Conservation (phyloP, 306 rosid genomes). For the Casuarina cunninghamiana region DNA sequence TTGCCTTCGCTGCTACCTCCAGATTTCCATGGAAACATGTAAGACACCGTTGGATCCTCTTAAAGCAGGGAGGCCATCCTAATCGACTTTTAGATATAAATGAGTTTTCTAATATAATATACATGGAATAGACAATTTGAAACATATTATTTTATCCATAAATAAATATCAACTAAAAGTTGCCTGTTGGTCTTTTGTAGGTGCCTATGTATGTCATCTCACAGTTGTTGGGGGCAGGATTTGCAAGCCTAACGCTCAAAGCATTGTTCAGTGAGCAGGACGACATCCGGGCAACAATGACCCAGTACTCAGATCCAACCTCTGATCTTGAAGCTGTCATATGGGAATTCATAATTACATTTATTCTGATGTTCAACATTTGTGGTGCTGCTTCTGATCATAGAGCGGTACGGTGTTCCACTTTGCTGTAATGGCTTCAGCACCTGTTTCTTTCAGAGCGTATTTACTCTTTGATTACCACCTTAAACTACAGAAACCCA, state of each 20-base stretch:
- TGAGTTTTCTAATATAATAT: too few species aligned
- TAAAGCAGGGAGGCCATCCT: too few species aligned
- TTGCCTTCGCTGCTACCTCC: conserved; percentile 34
- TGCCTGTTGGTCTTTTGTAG: conserved; percentile 7
- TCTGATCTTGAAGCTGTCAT: conserved; percentile 29
- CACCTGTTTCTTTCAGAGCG: not conserved
- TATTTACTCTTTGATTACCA: not conserved
- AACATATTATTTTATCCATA: too few species aligned
- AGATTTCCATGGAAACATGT: conserved; percentile 39
- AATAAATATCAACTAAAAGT: too few species aligned
- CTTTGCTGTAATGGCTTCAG: not conserved
- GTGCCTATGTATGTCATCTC: conserved; percentile 40
- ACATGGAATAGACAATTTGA: too few species aligned
- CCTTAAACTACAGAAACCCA: too few species aligned
- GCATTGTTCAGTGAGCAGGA: conserved; percentile 22
- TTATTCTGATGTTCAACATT: conserved; percentile 43
- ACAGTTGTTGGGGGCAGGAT: conserved; percentile 21
- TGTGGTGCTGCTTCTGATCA: conserved; percentile 49
- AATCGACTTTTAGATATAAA: too few species aligned
- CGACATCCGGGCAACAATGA: conserved; percentile 27
- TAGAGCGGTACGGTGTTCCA: conserved; percentile 40
- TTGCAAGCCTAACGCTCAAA: conserved; percentile 34
- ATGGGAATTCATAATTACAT: conserved; percentile 37
- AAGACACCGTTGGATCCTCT: not conserved
- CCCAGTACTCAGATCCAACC: conserved; percentile 24